phyloP scores from a whole-genome alignment of 495 filamentous ascomycete species.

The Xeromyces bisporus region DNA sequence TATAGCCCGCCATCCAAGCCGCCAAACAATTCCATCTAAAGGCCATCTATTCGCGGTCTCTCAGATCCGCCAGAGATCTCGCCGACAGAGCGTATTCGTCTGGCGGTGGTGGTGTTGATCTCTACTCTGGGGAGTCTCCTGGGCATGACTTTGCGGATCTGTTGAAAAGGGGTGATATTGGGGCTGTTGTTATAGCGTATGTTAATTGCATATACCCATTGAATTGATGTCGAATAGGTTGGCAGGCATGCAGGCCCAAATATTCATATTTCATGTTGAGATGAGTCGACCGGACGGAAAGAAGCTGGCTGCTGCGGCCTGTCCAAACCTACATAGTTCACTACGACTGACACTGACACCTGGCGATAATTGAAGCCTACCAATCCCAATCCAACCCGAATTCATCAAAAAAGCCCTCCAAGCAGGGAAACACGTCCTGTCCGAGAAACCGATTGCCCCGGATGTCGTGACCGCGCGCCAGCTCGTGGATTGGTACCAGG shows the following conservation, averaged over 20 bases:
- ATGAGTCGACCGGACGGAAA: too few relatives aligned
- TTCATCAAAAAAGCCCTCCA: constrained; percentile 32
- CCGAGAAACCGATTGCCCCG: constrained; percentile 69
- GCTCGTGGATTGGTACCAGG: constrained; percentile 44
- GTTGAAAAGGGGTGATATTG: constrained; percentile 45
- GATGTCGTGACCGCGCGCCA: constrained; percentile 43
- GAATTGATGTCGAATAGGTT: too few relatives aligned
- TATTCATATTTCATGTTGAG: too few relatives aligned
- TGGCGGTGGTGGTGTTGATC: constrained; percentile 25
- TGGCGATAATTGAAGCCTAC: too few relatives aligned
- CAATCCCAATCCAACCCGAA: constrained; percentile 21
- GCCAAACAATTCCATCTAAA: constrained; percentile 31
- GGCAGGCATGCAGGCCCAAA: too few relatives aligned
- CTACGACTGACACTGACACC: too few relatives aligned
- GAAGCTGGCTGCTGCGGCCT: too few relatives aligned
- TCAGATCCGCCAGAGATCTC: constrained; percentile 31
- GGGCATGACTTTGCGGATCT: constrained; percentile 40
- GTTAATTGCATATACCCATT: too few relatives aligned
- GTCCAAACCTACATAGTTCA: too few relatives aligned
- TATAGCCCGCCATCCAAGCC: constrained; percentile 35
- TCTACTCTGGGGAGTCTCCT: constrained; percentile 44
- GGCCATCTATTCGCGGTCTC: constrained; percentile 46
- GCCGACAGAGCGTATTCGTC: constrained; percentile 16
- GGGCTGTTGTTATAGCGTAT: constrained; percentile 51
- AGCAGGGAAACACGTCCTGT: constrained; percentile 64